phyloP scores from a whole-genome alignment of 2,329 filamentous ascomycete genomes.

The Epichloe baconii region DNA sequence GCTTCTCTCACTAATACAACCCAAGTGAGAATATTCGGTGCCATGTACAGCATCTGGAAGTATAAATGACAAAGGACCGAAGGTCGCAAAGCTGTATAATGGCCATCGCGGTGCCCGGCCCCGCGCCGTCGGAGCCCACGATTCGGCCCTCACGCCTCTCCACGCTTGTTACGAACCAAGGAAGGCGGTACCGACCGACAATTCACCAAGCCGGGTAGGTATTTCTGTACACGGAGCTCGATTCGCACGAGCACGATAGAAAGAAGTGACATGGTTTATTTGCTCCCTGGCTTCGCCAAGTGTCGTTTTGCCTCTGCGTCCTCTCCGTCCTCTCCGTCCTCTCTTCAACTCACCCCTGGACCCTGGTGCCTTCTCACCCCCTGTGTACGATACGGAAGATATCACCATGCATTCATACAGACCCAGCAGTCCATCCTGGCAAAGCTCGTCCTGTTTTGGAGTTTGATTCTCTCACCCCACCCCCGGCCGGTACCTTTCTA shows the following conservation, averaged over 20 bases:
- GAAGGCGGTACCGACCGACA: too few relatives aligned
- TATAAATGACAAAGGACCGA: not conserved
- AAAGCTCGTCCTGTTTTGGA: not conserved
- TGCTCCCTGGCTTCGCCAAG: not conserved
- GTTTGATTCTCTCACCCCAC: conserved; percentile 1
- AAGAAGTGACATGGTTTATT: not conserved
- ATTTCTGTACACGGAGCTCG: too few relatives aligned
- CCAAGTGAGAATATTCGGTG: not conserved
- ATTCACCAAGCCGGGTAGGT: too few relatives aligned
- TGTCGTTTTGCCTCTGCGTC: not conserved
- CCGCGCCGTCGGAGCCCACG: not conserved
- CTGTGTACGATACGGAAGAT: not conserved
- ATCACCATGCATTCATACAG: not conserved
- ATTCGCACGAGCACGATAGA: too few relatives aligned
- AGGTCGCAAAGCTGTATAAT: too few relatives aligned
- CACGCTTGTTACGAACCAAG: not conserved
- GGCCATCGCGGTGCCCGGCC: not conserved
- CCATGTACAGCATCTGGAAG: not conserved
- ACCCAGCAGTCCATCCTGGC: not conserved
- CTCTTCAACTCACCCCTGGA: not conserved
- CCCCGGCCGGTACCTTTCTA: conserved; percentile 1
- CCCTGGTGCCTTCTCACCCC: not conserved
- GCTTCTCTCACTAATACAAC: not conserved
- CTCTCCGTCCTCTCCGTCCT: not conserved
- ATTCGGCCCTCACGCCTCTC: not conserved